Evolutionary conservation across 306 rosid genomes (phyloP).

Genomic region (Acmispon strigosus): DNA sequence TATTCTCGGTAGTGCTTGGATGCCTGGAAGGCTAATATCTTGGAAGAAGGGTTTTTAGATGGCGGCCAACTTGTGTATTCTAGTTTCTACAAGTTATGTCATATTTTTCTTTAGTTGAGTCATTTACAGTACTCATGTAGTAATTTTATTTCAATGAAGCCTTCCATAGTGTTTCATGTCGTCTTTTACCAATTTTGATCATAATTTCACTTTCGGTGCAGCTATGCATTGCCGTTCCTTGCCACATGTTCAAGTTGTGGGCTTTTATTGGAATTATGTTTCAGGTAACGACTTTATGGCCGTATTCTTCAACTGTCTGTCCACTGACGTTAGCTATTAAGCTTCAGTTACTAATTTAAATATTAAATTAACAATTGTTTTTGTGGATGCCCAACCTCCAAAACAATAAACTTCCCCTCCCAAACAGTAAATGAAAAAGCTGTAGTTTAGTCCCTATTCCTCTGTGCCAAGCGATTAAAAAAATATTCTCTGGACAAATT

Average conservation of each 20-base stretch:
- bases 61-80: not conserved
- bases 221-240: conserved; percentile 96
- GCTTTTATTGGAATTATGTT: conserved; percentile 88
- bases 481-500: not conserved
- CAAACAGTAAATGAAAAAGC: not conserved
- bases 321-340: not conserved
- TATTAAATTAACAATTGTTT: not conserved
- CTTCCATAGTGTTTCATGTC: not conserved
- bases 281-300: conserved; percentile 47
- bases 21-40: conserved; percentile 3
- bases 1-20: too few relatives aligned
- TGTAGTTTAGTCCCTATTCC: not conserved
- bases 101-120: not conserved
- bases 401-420: not conserved
- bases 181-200: not conserved
- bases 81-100: not conserved
- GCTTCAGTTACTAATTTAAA: not conserved
- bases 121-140: not conserved
- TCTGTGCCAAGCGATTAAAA: not conserved
- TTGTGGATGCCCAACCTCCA: not conserved
- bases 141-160: not conserved
- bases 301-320: not conserved
- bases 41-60: not conserved
- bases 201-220: conserved; percentile 30
- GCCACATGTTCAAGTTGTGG: conserved; percentile 91